Evolutionary conservation across 169 alveolate genomes (phyloP), one percentile per base, ranked within the genome.

Genomic region (Sarcocystis neurona): DNA sequence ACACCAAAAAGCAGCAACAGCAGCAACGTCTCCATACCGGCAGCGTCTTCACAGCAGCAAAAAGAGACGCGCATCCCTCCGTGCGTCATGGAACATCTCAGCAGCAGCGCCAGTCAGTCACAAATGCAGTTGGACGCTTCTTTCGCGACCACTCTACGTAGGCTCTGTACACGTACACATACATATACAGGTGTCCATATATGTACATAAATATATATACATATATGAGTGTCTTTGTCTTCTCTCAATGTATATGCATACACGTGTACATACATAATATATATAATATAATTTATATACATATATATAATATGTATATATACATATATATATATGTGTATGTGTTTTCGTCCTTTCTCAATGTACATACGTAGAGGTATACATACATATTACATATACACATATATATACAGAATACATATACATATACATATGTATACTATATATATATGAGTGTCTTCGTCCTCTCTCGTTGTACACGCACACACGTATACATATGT

Each of bases 351-450:
- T 50, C 60, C 60, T 18, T 8, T 50, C 60, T 50, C 60, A 18
- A 18, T 50, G 18, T 18, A 63, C n/a, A 27, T 63, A 63, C 8
- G 10, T 63, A 63, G 8, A 63, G 30, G 6, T 23, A 53, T 15
- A 8, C 75, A 63, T 63, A 63, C 75, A 63, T 63, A 63, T 63
- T 27, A 63, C 75, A 63, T n/a, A 15, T 63, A 63, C 75, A n/a
- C 2, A n/a, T 43, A 63, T 20, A 5, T 27, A 58, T 6, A 58
- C 39, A 23, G n/a, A 23, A 58, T 58, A 3, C 72, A 58, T 34
- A 58, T 23, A 27, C 27, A 5, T 63, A n/a, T 58, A 58, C 18
- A 58, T 58, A 12, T 12, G 2, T 58, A 58, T 58, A 58, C n/a
- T 58, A 58, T 58, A 58, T 58, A 58, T 58, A 58, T 58, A 58